phyloP scores from a whole-genome alignment of 345 rosid species.

The Euphorbia peplus region DNA sequence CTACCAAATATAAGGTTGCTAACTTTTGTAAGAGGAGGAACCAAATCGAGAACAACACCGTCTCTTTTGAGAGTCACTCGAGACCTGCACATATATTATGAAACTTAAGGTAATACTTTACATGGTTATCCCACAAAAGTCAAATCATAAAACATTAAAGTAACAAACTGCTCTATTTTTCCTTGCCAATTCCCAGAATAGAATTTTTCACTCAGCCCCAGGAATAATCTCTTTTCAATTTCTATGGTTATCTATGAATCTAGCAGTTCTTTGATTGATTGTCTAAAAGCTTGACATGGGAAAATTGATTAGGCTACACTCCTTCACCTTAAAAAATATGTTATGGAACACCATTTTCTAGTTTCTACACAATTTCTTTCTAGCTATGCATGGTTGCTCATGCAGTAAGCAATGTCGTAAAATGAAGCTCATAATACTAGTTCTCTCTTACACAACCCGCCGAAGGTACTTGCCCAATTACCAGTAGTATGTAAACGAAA shows the following conservation, averaged over 20 bases:
- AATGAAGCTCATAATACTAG: background rate
- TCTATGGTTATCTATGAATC: background rate
- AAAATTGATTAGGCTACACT: background rate
- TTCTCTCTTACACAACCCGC: background rate
- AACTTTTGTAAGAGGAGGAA: conserved; percentile 74
- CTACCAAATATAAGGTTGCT: conserved; percentile 78
- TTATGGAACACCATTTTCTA: background rate
- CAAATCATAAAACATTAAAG: background rate
- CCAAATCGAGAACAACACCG: conserved; percentile 68
- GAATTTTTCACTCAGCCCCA: background rate
- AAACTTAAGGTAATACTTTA: conserved; percentile 3
- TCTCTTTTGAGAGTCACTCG: conserved; percentile 73
- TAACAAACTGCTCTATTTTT: background rate
- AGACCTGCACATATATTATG: conserved; percentile 44
- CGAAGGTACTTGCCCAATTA: background rate
- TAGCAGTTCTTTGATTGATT: background rate
- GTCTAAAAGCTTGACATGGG: background rate
- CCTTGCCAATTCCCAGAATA: background rate
- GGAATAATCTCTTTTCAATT: background rate
- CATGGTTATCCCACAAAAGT: no score
- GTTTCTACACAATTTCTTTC: background rate
- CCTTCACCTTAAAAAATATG: background rate
- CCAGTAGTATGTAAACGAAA: background rate
- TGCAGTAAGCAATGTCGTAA: background rate
- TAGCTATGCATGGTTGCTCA: background rate